These are phyloP conservation scores for Verticillium nonalfalfae DNA, from an alignment of 2,329 filamentous ascomycete genomes.

Conservation along the genomic window DNA sequence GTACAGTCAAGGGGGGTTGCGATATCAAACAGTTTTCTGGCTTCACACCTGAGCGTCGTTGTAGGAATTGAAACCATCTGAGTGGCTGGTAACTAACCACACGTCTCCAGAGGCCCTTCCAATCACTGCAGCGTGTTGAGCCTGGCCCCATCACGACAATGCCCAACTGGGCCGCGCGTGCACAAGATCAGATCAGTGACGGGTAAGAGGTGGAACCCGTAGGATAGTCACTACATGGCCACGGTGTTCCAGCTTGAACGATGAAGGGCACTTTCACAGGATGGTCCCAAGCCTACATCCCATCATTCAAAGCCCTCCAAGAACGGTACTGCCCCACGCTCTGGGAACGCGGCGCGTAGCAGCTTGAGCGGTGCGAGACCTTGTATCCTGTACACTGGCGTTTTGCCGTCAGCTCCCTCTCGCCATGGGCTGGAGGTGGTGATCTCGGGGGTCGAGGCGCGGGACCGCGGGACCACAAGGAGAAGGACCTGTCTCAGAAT, in stretches of 20 bases:
- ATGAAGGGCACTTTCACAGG: not conserved
- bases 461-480: not conserved
- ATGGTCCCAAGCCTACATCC: not conserved
- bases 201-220: not conserved
- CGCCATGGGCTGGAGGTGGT: not conserved
- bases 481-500: not conserved
- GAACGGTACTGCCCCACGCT: not conserved
- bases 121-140: not conserved
- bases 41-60: not conserved
- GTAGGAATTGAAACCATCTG: not conserved
- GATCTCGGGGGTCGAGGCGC: not conserved
- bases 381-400: not conserved
- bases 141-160: too few species aligned
- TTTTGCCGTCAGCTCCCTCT: not conserved
- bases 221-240: not conserved
- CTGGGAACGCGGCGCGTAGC: not conserved
- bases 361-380: not conserved
- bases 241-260: not conserved
- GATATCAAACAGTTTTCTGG: not conserved
- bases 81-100: not conserved
- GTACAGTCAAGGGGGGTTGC: not conserved
- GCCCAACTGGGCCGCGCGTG: not conserved
- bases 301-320: not conserved
- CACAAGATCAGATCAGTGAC: not conserved
- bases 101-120: too few species aligned